Evolutionary conservation across 148 eudicot genomes (phyloP).

Genomic region (Amaranthus cruentus): DNA sequence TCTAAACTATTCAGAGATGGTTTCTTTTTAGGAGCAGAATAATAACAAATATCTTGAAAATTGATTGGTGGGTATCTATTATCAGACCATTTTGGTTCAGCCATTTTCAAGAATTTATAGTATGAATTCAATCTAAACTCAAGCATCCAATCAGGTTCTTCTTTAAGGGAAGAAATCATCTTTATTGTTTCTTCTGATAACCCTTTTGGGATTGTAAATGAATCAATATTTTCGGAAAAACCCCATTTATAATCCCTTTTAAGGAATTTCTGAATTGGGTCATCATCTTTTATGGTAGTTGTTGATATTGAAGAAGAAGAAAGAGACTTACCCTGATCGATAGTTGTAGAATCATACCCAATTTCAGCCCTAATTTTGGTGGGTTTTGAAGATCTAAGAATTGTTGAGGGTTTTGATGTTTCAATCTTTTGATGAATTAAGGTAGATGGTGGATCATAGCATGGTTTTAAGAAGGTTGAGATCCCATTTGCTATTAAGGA

Average conservation of each 20-base stretch:
- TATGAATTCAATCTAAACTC: conserved; percentile 70
- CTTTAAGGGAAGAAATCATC: conserved; percentile 59
- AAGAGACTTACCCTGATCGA: conserved; percentile 32
- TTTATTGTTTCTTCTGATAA: conserved; percentile 66
- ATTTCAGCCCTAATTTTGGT: conserved; percentile 56
- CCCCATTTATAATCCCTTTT: conserved; percentile 82
- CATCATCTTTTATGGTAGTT: conserved; percentile 29
- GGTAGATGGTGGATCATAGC: conserved; percentile 28
- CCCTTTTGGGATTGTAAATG: conserved; percentile 75
- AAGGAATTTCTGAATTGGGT: conserved; percentile 70
- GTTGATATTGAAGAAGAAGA: conserved; percentile 14
- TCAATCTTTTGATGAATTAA: conserved; percentile 26
- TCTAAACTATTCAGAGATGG: conserved; percentile 80
- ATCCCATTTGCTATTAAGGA: conserved; percentile 61
- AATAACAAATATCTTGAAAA: conserved; percentile 69
- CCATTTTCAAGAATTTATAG: conserved; percentile 59
- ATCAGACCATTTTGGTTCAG: conserved; percentile 90
- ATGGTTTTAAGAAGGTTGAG: conserved; percentile 30
- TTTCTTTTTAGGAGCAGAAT: conserved; percentile 81
- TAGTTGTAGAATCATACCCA: conserved; percentile 36
- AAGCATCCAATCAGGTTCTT: conserved; percentile 94
- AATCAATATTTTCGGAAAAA: conserved; percentile 67
- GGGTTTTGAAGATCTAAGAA: conserved; percentile 27
- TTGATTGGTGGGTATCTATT: conserved; percentile 63
- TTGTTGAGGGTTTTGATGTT: conserved; percentile 22